Conservation (phyloP, 306 rosid genomes). For the Quercus dentata region DNA sequence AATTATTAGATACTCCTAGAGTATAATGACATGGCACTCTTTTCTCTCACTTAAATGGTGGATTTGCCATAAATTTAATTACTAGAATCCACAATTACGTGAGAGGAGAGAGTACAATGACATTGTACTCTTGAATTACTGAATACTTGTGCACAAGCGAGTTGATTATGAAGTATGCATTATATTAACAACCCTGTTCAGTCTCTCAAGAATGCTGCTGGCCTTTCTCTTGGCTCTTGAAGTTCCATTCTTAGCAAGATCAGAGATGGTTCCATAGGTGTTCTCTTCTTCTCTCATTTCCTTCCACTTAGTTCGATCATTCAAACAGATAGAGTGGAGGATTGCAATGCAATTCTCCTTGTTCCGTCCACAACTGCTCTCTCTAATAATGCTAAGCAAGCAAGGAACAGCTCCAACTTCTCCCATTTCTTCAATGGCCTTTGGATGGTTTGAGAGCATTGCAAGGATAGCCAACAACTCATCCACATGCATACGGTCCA, state of each 20-base stretch:
- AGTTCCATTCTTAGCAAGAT: slow-evolving; percentile 74
- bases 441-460: slow-evolving; percentile 63
- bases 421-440: slow-evolving; percentile 72
- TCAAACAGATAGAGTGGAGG: slow-evolving; percentile 62
- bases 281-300: slow-evolving; percentile 82
- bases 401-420: slow-evolving; percentile 68
- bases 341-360: slow-evolving; percentile 79
- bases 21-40: too few species aligned
- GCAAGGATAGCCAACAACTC: slow-evolving; percentile 79
- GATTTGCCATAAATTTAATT: too few species aligned
- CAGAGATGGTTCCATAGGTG: slow-evolving; percentile 56
- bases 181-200: slow-evolving; percentile 68
- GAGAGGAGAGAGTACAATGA: too few species aligned
- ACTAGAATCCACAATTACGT: too few species aligned
- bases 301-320: slow-evolving; percentile 74
- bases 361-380: slow-evolving; percentile 61
- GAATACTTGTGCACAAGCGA: neutral
- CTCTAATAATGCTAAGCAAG: slow-evolving; percentile 61
- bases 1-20: too few species aligned
- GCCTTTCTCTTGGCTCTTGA: slow-evolving; percentile 94
- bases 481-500: slow-evolving; percentile 44
- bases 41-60: too few species aligned
- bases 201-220: slow-evolving; percentile 80
- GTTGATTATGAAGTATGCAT: slow-evolving; percentile 71
- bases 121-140: too few species aligned